phyloP scores from a whole-genome alignment of 805 yeast genomes.

The Ogataea paradorogensis region DNA sequence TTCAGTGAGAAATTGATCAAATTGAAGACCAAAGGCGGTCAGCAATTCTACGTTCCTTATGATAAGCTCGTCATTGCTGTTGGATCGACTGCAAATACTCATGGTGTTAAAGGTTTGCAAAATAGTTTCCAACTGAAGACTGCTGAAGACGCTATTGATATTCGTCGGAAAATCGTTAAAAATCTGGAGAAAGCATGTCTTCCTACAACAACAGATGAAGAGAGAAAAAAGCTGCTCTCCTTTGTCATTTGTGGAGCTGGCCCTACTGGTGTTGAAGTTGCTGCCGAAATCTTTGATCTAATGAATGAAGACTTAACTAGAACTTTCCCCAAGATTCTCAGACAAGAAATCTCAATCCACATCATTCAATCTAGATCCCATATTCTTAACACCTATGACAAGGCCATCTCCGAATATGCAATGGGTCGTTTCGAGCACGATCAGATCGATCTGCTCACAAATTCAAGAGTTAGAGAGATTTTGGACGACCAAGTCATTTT shows the following conservation, averaged over 20 bases:
- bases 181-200: constrained; percentile 61
- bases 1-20: constrained; percentile 56
- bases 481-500: constrained; percentile 56
- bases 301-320: constrained; percentile 61
- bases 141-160: constrained; percentile 59
- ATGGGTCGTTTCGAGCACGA: constrained; percentile 61
- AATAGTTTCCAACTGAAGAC: constrained; percentile 61
- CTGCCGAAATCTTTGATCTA: constrained; percentile 67
- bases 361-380: constrained; percentile 67
- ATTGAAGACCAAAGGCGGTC: constrained; percentile 43
- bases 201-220: constrained; percentile 62
- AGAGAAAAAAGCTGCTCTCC: constrained; percentile 56
- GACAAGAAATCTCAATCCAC: constrained; percentile 65
- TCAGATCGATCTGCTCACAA: constrained; percentile 58
- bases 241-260: constrained; percentile 76
- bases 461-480: constrained; percentile 61
- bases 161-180: constrained; percentile 52
- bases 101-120: constrained; percentile 68
- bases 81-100: constrained; percentile 66
- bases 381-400: constrained; percentile 66
- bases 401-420: constrained; percentile 62
- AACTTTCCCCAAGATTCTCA: constrained; percentile 54
- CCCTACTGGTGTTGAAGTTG: constrained; percentile 73
- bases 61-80: constrained; percentile 68
- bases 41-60: constrained; percentile 67